Evolutionary conservation across 2,329 filamentous ascomycete species (phyloP).

Genomic region (Aurifilum marmelostoma): DNA sequence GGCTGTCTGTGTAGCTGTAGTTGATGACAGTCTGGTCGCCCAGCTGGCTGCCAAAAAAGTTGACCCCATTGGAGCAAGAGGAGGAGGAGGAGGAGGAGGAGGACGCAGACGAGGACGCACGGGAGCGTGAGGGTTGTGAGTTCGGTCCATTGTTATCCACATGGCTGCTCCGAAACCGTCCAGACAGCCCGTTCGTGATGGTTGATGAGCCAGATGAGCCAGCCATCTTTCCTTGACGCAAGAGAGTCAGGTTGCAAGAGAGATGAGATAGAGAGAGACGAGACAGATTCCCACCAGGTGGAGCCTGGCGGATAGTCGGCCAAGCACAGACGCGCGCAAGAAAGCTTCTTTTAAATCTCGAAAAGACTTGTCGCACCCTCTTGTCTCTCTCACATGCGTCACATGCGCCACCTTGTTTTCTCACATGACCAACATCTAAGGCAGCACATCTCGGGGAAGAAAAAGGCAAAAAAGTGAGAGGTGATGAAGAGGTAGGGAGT

Average conservation of each 20-base stretch:
- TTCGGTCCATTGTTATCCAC: background rate
- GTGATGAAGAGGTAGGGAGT: slow-evolving; percentile 14
- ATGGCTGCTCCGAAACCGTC: background rate
- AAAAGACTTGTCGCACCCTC: background rate
- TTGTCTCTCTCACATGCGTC: background rate
- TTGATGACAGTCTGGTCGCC: slow-evolving; percentile 61
- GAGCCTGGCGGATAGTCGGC: background rate
- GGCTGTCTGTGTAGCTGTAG: slow-evolving; percentile 63
- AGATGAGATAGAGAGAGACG: background rate
- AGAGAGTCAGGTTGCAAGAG: background rate
- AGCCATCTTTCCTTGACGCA: background rate
- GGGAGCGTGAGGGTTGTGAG: slow-evolving; percentile 4
- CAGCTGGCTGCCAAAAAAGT: slow-evolving; percentile 62
- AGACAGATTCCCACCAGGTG: slow-evolving; percentile 1
- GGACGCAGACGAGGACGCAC: background rate
- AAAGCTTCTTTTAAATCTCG: slow-evolving; percentile 7
- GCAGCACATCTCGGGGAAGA: background rate
- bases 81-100: slow-evolving; percentile 3
- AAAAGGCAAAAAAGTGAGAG: too few relatives aligned
- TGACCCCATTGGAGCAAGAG: slow-evolving; percentile 9
- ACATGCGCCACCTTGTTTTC: background rate
- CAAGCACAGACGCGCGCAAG: background rate
- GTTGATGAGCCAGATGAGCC: background rate
- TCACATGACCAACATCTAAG: background rate
- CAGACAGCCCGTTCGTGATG: background rate